These are phyloP conservation scores for Rhododendron simsii DNA, from an alignment of 148 eudicot species.

Conservation along the genomic window DNA sequence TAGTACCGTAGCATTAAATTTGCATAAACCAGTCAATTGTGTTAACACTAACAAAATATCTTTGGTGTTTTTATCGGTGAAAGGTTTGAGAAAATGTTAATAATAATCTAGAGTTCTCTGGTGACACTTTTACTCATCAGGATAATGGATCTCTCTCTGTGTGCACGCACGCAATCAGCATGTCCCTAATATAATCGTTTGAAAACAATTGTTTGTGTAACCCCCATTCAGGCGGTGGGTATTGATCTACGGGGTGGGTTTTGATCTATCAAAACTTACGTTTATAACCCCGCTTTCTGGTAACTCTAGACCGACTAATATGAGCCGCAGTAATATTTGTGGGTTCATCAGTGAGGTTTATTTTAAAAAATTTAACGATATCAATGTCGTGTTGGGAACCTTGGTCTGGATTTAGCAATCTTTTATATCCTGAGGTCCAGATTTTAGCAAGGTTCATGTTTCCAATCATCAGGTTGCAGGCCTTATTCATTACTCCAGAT, in stretches of 20 bases:
- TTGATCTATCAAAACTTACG: background rate
- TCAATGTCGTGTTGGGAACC: background rate
- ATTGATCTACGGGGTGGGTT: background rate
- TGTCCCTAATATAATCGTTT: background rate
- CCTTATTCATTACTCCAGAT: background rate
- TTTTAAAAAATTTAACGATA: background rate
- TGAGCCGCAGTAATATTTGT: background rate
- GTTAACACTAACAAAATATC: background rate
- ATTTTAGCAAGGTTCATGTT: background rate
- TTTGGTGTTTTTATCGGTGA: background rate
- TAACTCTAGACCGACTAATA: background rate
- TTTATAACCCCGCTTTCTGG: background rate
- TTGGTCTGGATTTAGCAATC: background rate
- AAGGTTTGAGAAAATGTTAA: background rate
- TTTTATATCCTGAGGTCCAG: background rate
- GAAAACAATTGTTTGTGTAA: background rate
- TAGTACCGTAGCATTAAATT: background rate
- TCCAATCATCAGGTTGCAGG: slow-evolving; percentile 3
- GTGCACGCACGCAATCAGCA: background rate
- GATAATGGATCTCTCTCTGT: background rate
- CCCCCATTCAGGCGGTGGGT: background rate
- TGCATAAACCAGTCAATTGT: background rate
- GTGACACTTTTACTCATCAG: background rate
- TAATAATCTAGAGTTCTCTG: background rate
- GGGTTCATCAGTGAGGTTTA: background rate